A percentile compares a stretch with the other conserved stretches of the same genome.
Conservation (phyloP, 2,329 filamentous ascomycete species). For the Phyllosticta citriasiana region DNA sequence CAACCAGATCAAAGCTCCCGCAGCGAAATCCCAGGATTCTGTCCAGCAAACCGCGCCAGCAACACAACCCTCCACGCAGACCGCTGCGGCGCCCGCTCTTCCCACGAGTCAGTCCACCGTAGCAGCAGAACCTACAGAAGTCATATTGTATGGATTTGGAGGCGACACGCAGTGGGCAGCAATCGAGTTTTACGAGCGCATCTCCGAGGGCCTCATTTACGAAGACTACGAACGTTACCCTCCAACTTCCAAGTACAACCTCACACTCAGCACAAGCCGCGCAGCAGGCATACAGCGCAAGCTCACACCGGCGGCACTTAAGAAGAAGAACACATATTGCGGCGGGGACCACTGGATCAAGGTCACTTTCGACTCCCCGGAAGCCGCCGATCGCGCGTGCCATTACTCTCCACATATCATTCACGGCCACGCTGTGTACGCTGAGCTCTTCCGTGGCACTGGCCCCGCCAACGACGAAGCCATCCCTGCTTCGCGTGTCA, state of each 20-base stretch:
- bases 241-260: constrained; percentile 62
- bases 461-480: constrained; percentile 34
- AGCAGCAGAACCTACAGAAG: constrained; percentile 57
- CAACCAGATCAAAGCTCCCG: constrained; percentile 19
- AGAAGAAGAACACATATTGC: constrained; percentile 69
- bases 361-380: constrained; percentile 40
- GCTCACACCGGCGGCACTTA: constrained; percentile 62
- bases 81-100: constrained; percentile 28
- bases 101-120: constrained; percentile 25
- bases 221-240: constrained; percentile 88
- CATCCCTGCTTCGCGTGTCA: constrained; percentile 28
- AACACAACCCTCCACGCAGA: constrained; percentile 11
- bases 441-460: constrained; percentile 37
- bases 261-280: constrained; percentile 62
- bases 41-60: constrained; percentile 3
- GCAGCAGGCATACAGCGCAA: constrained; percentile 54
- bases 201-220: constrained; percentile 70
- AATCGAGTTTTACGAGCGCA: constrained; percentile 76
- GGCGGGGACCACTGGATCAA: constrained; percentile 85
- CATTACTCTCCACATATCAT: constrained; percentile 38
- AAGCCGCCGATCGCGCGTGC: constrained; percentile 39
- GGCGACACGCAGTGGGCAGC: constrained; percentile 66
- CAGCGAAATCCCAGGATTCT: constrained; percentile 2
- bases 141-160: constrained; percentile 76
- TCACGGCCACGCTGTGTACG: constrained; percentile 38